Conservation (phyloP, 352 stramenopile genomes). For the Phytophthora hybrid region DNA sequence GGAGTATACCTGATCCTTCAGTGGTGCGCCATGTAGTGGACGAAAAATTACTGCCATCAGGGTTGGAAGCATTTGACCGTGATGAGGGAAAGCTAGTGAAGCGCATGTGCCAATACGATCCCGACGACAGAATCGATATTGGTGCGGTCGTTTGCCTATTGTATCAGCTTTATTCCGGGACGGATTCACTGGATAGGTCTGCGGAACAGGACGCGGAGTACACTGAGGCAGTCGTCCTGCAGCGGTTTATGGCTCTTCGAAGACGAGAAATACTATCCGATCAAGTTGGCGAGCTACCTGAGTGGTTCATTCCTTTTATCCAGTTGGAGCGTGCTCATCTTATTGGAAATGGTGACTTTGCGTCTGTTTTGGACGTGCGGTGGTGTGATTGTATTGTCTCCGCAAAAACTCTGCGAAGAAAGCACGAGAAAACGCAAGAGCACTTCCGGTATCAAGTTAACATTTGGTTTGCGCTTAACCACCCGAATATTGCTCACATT, state of each 20-base stretch:
- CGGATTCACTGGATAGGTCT: not conserved
- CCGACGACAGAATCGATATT: not conserved
- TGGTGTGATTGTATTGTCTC: not conserved
- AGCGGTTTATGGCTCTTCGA: not conserved
- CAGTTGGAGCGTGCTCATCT: not conserved
- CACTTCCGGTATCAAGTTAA: not conserved
- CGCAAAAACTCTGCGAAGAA: not conserved
- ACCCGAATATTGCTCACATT: not conserved
- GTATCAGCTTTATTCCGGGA: not conserved
- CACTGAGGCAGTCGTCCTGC: not conserved
- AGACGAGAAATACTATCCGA: not conserved
- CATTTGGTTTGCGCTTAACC: not conserved
- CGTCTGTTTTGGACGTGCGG: no score
- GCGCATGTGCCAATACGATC: slow-evolving; percentile 14
- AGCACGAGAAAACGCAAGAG: not conserved
- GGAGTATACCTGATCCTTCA: not conserved
- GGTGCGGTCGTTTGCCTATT: not conserved
- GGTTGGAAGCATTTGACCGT: not conserved
- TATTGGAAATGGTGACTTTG: not conserved
- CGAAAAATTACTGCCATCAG: not conserved
- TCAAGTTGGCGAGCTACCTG: not conserved
- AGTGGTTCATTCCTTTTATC: slow-evolving; percentile 1
- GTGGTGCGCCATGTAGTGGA: not conserved
- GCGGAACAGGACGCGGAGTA: not conserved
- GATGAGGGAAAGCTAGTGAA: not conserved